A percentile compares a stretch with the other conserved stretches of the same genome.
These are phyloP conservation scores for Cnidoscolus chayamansa DNA, from an alignment of 441 rosid genomes.

Conservation along the genomic window DNA sequence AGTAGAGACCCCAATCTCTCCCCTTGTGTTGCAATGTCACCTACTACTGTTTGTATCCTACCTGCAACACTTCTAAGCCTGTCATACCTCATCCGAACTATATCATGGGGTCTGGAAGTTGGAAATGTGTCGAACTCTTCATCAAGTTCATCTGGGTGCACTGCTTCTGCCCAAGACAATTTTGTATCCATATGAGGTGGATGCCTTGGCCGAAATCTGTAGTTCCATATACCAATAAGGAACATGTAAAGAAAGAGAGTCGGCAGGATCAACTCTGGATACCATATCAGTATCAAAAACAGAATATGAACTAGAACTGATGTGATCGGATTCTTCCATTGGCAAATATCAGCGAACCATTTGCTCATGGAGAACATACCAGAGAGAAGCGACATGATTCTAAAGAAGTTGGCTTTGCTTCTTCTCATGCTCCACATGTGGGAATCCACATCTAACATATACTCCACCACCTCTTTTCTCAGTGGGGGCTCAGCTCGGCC, in stretches of 20 bases:
- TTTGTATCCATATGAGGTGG: conserved; percentile 84
- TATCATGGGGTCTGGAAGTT: conserved; percentile 54
- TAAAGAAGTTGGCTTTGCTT: conserved; percentile 84
- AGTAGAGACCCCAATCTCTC: conserved; percentile 64
- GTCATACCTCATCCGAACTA: conserved; percentile 73
- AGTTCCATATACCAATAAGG: conserved; percentile 80
- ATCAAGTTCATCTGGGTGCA: conserved; percentile 74
- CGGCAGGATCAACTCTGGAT: conserved; percentile 77
- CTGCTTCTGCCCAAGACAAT: conserved; percentile 73
- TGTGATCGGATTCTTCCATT: conserved; percentile 84
- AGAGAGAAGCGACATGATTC: conserved; percentile 63
- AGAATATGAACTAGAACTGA: conserved; percentile 64
- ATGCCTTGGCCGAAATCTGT: conserved; percentile 63
- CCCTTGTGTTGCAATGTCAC: conserved; percentile 80
- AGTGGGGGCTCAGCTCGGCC: conserved; percentile 86
- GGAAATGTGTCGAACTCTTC: conserved; percentile 91
- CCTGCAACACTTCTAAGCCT: conserved; percentile 74
- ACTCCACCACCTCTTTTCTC: conserved; percentile 84
- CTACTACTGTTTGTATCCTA: conserved; percentile 65
- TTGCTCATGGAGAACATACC: conserved; percentile 55
- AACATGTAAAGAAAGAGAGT: conserved; percentile 75
- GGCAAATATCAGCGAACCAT: conserved; percentile 74
- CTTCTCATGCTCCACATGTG: conserved; percentile 95
- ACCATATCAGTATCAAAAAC: conserved; percentile 61
- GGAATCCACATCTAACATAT: conserved; percentile 85